These are phyloP conservation scores for Dictyostelium intermedium DNA, from an alignment of 78 protist genomes.

Conservation along the genomic window DNA sequence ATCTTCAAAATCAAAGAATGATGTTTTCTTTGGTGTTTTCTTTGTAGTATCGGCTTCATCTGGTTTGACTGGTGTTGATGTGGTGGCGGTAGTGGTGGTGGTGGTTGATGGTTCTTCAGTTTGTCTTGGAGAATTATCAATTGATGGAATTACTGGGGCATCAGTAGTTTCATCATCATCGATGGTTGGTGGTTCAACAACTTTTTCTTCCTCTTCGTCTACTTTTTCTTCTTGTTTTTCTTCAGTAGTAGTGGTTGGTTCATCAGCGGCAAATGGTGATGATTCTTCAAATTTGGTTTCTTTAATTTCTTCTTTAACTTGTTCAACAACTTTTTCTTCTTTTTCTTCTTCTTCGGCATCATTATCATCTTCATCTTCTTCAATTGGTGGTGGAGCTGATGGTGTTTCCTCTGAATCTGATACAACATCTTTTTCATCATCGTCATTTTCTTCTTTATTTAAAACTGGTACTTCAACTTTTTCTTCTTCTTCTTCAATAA, in stretches of 20 bases:
- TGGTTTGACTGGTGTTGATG: conserved; percentile 32
- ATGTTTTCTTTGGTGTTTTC: conserved; percentile 67
- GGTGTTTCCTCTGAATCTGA: not conserved
- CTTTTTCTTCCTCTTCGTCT: not conserved
- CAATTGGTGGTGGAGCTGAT: not conserved
- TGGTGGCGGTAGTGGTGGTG: not conserved
- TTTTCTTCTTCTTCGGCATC: not conserved
- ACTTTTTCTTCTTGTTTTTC: not conserved
- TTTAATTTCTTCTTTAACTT: not conserved
- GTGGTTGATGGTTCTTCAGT: not conserved
- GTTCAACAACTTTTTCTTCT: conserved; percentile 4
- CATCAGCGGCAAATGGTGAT: not conserved
- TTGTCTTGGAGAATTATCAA: not conserved
- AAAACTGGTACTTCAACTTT: not conserved
- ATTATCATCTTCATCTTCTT: not conserved
- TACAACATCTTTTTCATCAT: not conserved
- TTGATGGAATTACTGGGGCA: not conserved
- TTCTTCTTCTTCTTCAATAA: not conserved
- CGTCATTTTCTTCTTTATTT: not conserved
- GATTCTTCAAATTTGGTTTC: conserved; percentile 1
- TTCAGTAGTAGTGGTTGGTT: conserved; percentile 2
- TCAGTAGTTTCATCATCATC: conserved; percentile 25
- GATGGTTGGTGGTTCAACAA: conserved; percentile 14
- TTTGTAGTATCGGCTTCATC: conserved; percentile 31
- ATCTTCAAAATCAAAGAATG: conserved; percentile 72